Base-by-base conservation (phyloP, 352 stramenopile genomes). In the Thraustochytrium striatum region DNA sequence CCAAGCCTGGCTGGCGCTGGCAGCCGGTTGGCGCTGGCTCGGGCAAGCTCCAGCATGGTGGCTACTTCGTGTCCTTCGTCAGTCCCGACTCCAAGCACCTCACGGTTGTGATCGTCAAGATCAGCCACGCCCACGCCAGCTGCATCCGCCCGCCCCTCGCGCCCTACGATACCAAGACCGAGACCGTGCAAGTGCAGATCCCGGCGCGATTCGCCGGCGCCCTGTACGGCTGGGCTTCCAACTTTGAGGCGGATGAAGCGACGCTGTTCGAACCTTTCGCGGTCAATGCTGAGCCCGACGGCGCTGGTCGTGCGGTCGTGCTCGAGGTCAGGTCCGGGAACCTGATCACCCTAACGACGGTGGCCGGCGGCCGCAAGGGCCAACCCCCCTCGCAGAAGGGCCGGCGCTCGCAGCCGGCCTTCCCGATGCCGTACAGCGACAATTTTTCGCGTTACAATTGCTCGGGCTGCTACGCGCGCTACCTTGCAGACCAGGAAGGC, bases 341-440 rank as follows among this genome's bases (percentile, higher is more conserved):
- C 33, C 25, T 81, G 25, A 72, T 43, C 19, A 57, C 50, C 19
- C 57, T 55, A 25, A 72, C 53, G 19, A 59, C 50, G 3, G 21
- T 59, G 3, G 28, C 13, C 3, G 41, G 33, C 33, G 36, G 57
- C 19, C 9, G 41, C 21, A 81, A 81, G 52, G 57, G 21, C 32
- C 3, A 43, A 13, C n/a, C 35, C 33, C 0, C 28, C 19, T 52
- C 41, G 25, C 72, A 53, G 32, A 13, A 33, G 0, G 35, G 21
- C 3, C 38, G 41, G 2, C 32, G 3, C 41, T 57, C 36, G 8
- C 21, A 57, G 41, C 30, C 72, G 3, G 5, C 57, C 36, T 81
- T 81, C 38, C 72, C 72, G n/a, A 19, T 81, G 5, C 72, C 72
- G n/a, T 81, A 72, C 30, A 3, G 8, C 11, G 72, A 81, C 39